Base-by-base conservation (phyloP, 2,329 filamentous ascomycete genomes). In the Helminthosporium solani region DNA sequence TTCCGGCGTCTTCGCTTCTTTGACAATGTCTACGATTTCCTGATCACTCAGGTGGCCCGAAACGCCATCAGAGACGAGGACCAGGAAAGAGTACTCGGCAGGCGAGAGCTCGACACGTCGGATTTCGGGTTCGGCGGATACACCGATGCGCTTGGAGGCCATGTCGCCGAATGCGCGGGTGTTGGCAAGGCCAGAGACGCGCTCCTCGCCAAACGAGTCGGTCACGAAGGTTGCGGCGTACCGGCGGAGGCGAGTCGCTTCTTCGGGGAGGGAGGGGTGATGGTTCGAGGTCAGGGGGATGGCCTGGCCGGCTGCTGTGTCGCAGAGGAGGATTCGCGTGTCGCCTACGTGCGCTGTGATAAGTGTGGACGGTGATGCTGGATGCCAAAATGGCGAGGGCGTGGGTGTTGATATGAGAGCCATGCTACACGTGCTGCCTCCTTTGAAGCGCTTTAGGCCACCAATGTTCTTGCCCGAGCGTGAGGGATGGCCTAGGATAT, bases 201-300 rank as follows among this genome's bases (percentile, higher is more conserved):
- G 90, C 72, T 97, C 91, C 73, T 99, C 94, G 64, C 94, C 94
- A 68, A 99, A 99, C 27, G 89, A 95, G 72, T 99, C 94, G 0
- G 92, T 94, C 15, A 96, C 86, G 66, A 97, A 92, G 2, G 86
- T 86, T 23, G 87, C 83, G 1, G 90, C 88, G 66, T 91, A 97
- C 39, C 91, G 85, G 35, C 91, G 86, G 19, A 99, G 79, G 7
- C 94, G 83, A 33, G 83, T 85, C 8, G 87, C 85, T 75, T 99
- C 94, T 44, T 84, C 78, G 0, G 94, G 94, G 3, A 87, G 83
- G n/a, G 85, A 88, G 0, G 94, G 92, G 66, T 96, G 94, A 70
- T 99, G 94, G 67, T 96, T 90, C 16, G 86, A 89, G 0, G 94
- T 97, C 30, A 96, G 70, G 0, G 92, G 87, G 2, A 88, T 80